Percentiles rank a stretch among this genome's conserved stretches.
phyloP scores from a whole-genome alignment of 2,329 filamentous ascomycete genomes.

The Tolypocladium album region DNA sequence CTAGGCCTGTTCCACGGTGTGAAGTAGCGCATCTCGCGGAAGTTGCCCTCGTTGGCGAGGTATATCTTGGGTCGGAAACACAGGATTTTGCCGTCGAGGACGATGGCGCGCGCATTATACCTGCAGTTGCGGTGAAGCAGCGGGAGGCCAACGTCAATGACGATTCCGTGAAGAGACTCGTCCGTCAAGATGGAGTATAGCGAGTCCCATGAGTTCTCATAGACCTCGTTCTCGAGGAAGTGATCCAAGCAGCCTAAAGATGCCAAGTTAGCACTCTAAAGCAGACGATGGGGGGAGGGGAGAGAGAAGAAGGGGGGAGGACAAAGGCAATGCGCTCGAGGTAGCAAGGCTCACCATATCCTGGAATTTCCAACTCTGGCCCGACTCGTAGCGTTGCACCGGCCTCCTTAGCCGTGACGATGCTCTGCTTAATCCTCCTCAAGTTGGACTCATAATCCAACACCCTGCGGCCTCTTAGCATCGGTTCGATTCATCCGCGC shows the following conservation, averaged over 20 bases:
- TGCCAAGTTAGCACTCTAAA: neutral
- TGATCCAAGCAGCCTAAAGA: neutral
- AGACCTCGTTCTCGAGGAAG: neutral
- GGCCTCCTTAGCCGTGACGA: neutral
- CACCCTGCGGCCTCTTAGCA: no score
- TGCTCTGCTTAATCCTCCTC: neutral
- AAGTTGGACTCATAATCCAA: neutral
- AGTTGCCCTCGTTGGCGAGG: constrained; percentile 2
- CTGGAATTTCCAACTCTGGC: neutral
- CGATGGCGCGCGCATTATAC: neutral
- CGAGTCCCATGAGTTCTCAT: neutral
- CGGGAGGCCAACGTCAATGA: neutral
- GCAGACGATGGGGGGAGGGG: no score
- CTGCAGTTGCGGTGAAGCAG: neutral
- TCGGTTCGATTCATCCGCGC: no score
- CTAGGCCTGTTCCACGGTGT: constrained; percentile 1
- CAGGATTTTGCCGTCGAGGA: neutral
- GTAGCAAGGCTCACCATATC: neutral
- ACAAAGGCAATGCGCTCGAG: neutral
- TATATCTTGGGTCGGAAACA: neutral
- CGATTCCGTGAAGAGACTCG: neutral
- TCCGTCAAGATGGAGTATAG: neutral
- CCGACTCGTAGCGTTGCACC: neutral
- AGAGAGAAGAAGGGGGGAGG: no score
- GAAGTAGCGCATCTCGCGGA: constrained; percentile 2